Evolutionary conservation across 768 basidiomycete genomes (phyloP), one percentile per base, ranked within the genome.

Genomic region (Melanogaster broomeanus): DNA sequence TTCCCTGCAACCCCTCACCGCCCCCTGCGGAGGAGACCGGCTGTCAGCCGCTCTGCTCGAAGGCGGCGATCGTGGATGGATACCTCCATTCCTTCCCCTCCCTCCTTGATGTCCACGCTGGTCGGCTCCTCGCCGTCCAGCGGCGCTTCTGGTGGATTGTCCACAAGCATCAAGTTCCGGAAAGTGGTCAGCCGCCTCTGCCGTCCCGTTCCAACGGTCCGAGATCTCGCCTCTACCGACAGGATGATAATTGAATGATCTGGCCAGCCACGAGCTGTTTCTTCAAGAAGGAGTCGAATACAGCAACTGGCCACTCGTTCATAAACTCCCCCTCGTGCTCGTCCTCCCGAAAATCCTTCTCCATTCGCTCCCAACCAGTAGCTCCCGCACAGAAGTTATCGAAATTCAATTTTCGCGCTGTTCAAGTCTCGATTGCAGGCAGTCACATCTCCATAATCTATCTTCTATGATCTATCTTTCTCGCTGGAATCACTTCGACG

Each of bases 121-220:
- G 51, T 49, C 11, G 47, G 35, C 8, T 37, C 16, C 18, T 52
- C 48, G 12, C 28, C 47, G 8, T 31, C 49, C 22, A 8, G 24
- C 35, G 13, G 12, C 4, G 48, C 46, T 22, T 39, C 46, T 4
- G 39, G 30, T 24, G 47, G 24, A 40, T 19, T 16, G 25, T 48
- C 47, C 16, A 37, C 19, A 22, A 46, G 28, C 9, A 30, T 13
- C 18, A 39, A 35, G 16, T 48, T 52, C 22, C 48, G 38, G 51
- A 37, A 46, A 15, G 50, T 48, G 52, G 27, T 53, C 18, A 35
- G n/a, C 27, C 52, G 47, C n/a, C 22, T 50, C 15, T 41, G 49
- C 37, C 30, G 41, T 34, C 52, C 52, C 9, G 24, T 53, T 25
- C 52, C 52, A 24, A 27, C 21, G n/a, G 49, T 42, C 9, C 27